Evolutionary conservation across 1,139 yeast species (phyloP).

Genomic region (Kluyveromyces sp.): DNA sequence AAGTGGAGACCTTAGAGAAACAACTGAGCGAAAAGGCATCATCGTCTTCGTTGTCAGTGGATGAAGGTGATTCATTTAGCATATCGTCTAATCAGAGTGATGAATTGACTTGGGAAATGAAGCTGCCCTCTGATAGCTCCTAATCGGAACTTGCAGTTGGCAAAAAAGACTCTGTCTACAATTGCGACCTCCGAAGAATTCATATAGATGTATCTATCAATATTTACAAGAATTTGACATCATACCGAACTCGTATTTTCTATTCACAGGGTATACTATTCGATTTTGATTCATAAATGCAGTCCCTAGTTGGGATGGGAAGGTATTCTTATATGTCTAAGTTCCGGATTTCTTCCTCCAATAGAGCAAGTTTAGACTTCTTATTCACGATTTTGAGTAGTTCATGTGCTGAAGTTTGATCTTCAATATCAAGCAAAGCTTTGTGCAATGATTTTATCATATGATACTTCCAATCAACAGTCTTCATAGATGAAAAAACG

Average conservation of each 20-base stretch:
- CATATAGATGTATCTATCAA: neutral
- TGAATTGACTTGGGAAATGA: constrained; percentile 8
- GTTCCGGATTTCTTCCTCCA: constrained; percentile 7
- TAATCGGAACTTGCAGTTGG: neutral
- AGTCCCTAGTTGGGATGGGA: too few relatives aligned
- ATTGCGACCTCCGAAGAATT: neutral
- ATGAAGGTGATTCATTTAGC: constrained; percentile 3
- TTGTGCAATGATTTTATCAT: constrained; percentile 44
- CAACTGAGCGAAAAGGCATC: constrained; percentile 16
- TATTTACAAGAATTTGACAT: neutral
- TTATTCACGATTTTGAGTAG: constrained; percentile 25
- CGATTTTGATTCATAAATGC: too few relatives aligned
- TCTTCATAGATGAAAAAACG: constrained; percentile 57
- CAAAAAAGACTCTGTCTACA: neutral
- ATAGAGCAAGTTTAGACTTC: constrained; percentile 13
- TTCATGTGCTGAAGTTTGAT: constrained; percentile 33
- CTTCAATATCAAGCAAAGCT: constrained; percentile 47
- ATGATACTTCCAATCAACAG: constrained; percentile 66
- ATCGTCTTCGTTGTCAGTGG: constrained; percentile 4
- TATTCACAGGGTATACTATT: neutral
- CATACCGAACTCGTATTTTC: neutral
- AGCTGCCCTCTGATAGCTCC: neutral
- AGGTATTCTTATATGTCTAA: neutral
- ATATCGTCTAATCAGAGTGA: constrained; percentile 6
- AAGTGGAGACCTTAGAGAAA: constrained; percentile 51